Evolutionary conservation across 148 eudicot species (phyloP).

Genomic region (Rhododendron ferrugineum): DNA sequence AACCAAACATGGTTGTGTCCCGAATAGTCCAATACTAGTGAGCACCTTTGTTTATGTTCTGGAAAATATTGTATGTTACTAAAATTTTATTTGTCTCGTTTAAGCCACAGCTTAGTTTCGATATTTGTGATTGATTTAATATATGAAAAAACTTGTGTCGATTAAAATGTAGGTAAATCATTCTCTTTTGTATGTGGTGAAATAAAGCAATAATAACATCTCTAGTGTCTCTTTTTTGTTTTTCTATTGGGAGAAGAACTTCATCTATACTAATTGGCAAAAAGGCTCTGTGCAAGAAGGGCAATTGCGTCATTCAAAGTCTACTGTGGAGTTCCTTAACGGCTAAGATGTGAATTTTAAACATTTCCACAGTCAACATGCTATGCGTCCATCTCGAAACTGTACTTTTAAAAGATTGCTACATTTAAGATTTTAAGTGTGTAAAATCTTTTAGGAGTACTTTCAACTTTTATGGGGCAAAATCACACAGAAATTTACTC

Average conservation of each 20-base stretch:
- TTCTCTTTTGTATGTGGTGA: not conserved
- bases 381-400: not conserved
- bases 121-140: not conserved
- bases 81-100: not conserved
- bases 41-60: not conserved
- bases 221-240: not conserved
- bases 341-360: not conserved
- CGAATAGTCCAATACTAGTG: not conserved
- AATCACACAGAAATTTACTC: not conserved
- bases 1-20: not conserved
- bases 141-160: not conserved
- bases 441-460: too few relatives aligned
- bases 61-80: not conserved
- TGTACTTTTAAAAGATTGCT: not conserved
- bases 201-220: not conserved
- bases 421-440: not conserved
- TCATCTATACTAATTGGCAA: not conserved
- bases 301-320: not conserved
- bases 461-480: not conserved
- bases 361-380: not conserved
- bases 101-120: not conserved
- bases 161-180: not conserved
- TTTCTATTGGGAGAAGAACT: not conserved
- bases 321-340: not conserved
- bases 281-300: not conserved